Base-by-base conservation (phyloP, 352 stramenopile genomes). In the Pythium aristosporum region DNA sequence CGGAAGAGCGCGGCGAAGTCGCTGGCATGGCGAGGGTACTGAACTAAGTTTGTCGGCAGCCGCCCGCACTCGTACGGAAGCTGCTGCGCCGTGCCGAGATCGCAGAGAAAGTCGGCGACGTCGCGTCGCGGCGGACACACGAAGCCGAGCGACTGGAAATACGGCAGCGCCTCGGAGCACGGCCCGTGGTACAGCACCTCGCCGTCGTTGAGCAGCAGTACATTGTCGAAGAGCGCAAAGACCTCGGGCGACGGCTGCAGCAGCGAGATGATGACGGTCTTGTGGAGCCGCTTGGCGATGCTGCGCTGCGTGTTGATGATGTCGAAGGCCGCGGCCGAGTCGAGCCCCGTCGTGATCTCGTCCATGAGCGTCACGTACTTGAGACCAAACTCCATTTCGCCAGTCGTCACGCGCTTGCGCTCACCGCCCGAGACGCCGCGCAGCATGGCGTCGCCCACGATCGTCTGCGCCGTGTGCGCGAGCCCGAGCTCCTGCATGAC, bases 171-270 rank as follows among this genome's bases (percentile, higher is more conserved):
- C 61, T 74, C 28, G 74, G 85, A 49, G 76, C 75, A 72, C 69
- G 86, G 56, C 81, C 74, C 61, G 96, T 74, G 74, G 71, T 97
- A 98, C 48, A 98, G 82, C 23, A 98, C 75, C 18, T 82, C 69
- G 42, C 95, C 94, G 20, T 96, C 77, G 70, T 91, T 91, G 23
- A 98, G 67, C 23, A 98, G 44, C 39, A 98, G 82, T 15, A 98
- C 69, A 57, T 98, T 87, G 72, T 98, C 95, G 67, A 98, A 98
- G n/a, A 98, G 74, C 28, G 77, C 82, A 39, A 96, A 93, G 9
- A 96, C 90, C 75, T 98, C 94, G 12, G 95, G 95, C 18, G 94
- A 85, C 34, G 95, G 94, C 74, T 98, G 79, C 25, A 98, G 70
- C 9, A 98, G 73, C 11, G 87, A 88, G 18, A 97, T 82, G 39